Evolutionary conservation across 2,329 filamentous ascomycete species (phyloP).

Genomic region (Colletotrichum scovillei): DNA sequence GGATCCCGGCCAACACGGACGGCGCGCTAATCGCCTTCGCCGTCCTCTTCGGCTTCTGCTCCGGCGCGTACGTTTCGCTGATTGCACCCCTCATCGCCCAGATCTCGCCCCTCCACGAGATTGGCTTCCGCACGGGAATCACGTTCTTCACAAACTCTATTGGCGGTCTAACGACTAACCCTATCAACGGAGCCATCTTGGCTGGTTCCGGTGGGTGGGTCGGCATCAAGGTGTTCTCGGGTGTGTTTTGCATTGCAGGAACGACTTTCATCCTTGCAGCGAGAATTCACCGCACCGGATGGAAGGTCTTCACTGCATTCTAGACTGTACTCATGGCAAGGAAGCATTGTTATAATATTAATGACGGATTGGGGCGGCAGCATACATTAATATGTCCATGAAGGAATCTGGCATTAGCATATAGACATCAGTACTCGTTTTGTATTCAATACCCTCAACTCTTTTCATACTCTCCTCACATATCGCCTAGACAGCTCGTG

Average conservation of each 20-base stretch:
- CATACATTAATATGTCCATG: no score
- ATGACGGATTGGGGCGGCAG: neutral
- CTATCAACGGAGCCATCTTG: constrained; percentile 63
- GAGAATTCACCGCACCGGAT: constrained; percentile 42
- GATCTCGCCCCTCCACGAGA: constrained; percentile 64
- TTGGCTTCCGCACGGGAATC: constrained; percentile 60
- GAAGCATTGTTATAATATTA: neutral
- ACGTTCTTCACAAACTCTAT: constrained; percentile 65
- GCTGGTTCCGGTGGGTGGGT: constrained; percentile 43
- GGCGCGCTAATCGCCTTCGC: constrained; percentile 51
- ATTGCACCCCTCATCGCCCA: constrained; percentile 55
- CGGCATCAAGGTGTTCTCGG: constrained; percentile 51
- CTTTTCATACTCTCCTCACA: neutral
- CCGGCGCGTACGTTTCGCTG: constrained; percentile 54
- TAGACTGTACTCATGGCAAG: constrained; percentile 19
- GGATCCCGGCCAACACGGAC: constrained; percentile 49
- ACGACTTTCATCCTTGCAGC: constrained; percentile 41
- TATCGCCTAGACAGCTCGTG: neutral
- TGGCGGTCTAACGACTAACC: constrained; percentile 66
- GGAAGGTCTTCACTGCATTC: constrained; percentile 40
- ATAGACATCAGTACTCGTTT: constrained; percentile 4
- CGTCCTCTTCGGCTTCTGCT: constrained; percentile 54
- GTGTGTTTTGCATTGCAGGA: constrained; percentile 45
- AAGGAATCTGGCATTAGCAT: neutral
- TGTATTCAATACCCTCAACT: neutral